Evolutionary conservation across 1,284 basidiomycete genomes (phyloP), one percentile per base, ranked within the genome.

Genomic region (Papiliotrema laurentii): DNA sequence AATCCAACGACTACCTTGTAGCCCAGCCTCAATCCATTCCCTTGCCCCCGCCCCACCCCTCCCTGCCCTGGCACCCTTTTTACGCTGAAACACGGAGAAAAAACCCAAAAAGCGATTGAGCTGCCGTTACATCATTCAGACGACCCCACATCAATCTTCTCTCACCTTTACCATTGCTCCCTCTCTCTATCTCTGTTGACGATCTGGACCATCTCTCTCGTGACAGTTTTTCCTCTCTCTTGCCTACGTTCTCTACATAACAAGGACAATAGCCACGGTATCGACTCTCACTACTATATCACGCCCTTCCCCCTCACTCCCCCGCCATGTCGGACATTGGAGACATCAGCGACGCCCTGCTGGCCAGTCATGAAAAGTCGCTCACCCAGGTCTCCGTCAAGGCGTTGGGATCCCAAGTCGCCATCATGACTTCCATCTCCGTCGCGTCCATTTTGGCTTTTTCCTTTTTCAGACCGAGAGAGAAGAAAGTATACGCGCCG

Each of bases 351-450:
- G 51, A 52, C 25, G 59, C 59, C 33, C 53, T 69, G 26, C 59
- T 74, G 28, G 55, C 65, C 26, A 43, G 47, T 18, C 62, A 69
- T 43, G 59, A 71, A 37, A 49, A 57, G 19, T 66, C 69, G 38
- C 58, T 72, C 34, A 65, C 66, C 14, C 44, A 59, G 34, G 72
- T 74, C 10, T 71, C 69, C 11, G 86, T 88, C 74, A 79, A 80
- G 54, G 87, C 89, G 50, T 89, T 94, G 22, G 85, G 80, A 51
- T 84, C 84, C 19, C 91, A 96, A 75, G 80, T 90, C 50, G 81
- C 76, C 28, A 74, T 89, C 39, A 88, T 86, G 84, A 77, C 78
- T 53, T 73, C 77, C 44, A 66, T 87, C 49, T 86, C 85, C 41
- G 82, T 83, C 45, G 79, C 74, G 26, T 85, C 85, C 2, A 68